Percentiles rank a stretch among this genome's conserved stretches.
phyloP scores from a whole-genome alignment of 2,329 filamentous ascomycete genomes.

The Amphichorda felina region DNA sequence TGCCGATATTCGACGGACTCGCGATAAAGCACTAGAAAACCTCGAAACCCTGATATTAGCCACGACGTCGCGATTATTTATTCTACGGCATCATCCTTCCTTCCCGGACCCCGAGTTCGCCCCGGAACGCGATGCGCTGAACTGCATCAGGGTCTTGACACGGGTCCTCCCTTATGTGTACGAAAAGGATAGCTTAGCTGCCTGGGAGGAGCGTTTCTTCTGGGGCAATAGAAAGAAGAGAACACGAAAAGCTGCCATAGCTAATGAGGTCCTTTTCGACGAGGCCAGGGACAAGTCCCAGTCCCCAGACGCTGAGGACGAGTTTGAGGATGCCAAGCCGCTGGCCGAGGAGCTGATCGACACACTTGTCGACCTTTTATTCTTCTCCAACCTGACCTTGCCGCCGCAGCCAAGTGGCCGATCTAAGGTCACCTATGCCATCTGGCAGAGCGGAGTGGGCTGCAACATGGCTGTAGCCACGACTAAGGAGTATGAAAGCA shows the following conservation, averaged over 20 bases:
- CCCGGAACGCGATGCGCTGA: constrained; percentile 78
- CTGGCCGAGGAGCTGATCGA: constrained; percentile 89
- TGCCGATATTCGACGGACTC: constrained; percentile 75
- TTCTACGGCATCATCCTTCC: constrained; percentile 76
- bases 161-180: constrained; percentile 84
- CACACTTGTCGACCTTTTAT: constrained; percentile 76
- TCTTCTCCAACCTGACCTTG: constrained; percentile 83
- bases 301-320: constrained; percentile 40
- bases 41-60: constrained; percentile 81
- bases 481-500: constrained; percentile 86
- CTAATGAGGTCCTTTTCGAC: constrained; percentile 75
- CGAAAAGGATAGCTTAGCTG: constrained; percentile 69
- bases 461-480: constrained; percentile 83
- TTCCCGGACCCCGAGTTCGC: constrained; percentile 82
- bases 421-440: constrained; percentile 78
- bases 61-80: constrained; percentile 69
- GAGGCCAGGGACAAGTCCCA: constrained; percentile 47
- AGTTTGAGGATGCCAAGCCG: constrained; percentile 74
- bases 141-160: constrained; percentile 87
- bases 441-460: constrained; percentile 96
- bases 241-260: constrained; percentile 52
- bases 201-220: constrained; percentile 91
- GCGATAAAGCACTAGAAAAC: constrained; percentile 76
- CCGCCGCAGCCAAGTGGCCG: constrained; percentile 60
- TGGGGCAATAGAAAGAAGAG: constrained; percentile 68